Evolutionary conservation across 1,284 basidiomycete genomes (phyloP), one percentile per base, ranked within the genome.

Genomic region (Malassezia caprae): DNA sequence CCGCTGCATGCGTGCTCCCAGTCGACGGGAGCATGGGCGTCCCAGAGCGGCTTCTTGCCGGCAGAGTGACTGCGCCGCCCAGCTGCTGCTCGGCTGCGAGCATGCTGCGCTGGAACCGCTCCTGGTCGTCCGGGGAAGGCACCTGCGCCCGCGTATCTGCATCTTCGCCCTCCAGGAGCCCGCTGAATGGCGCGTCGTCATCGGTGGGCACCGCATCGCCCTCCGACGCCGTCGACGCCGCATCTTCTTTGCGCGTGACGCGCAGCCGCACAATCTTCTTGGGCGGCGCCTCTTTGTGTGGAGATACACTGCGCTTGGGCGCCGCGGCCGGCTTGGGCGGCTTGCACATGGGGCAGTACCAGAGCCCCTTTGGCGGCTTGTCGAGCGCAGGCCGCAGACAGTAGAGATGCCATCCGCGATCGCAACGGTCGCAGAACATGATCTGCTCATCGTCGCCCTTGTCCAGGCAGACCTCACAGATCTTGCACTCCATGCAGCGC

Each of bases 331-430:
- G 24, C 12, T 46, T 35, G 8, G 50, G 28, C 15, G 41, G 17
- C 13, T 42, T 34, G 50, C 71, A 73, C 24, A 59, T 64, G 2
- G 71, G 69, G 31, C 71, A 73, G 24, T 55, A 62, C 69, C 69
- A 72, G 37, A 53, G 48, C n/a, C 63, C 63, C 21, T 41, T 40
- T 11, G 63, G 63, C 17, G 66, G 65, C 47, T 68, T 65, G 2
- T 42, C 15, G 1, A 78, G 76, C 32, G 74, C 78, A 64, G 90
- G 89, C 17, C 79, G 72, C 45, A 96, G 79, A 76, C 91, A 96
- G 66, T 86, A 83, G 77, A 85, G 84, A 75, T 98, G 93, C 87
- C 88, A 96, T 81, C 87, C 90, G 79, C 90, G 80, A 78, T 98
- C 93, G 75, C 93, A 98, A 48, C 80, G 82, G 78, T 96, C 93